phyloP scores from a whole-genome alignment of 305 asterid species.

The Fraxinus sp. region DNA sequence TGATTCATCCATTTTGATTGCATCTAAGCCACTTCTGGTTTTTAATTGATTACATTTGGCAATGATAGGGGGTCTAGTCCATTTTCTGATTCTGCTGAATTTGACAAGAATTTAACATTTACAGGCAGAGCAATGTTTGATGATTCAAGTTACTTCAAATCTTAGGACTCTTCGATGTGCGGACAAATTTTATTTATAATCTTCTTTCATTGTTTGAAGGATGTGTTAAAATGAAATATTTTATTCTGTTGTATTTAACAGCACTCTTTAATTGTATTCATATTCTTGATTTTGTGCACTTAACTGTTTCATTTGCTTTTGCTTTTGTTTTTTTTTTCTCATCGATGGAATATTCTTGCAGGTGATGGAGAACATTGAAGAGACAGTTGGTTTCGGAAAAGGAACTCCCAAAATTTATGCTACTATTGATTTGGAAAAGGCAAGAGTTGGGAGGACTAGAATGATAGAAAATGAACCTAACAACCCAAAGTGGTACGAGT shows the following conservation, averaged over 20 bases:
- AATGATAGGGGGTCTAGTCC: neutral
- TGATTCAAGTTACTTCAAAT: neutral
- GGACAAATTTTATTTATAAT: neutral
- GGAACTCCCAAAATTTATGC: constrained; percentile 64
- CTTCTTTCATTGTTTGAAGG: neutral
- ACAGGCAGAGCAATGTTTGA: neutral
- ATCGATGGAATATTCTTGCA: constrained; percentile 25
- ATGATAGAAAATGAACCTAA: constrained; percentile 44
- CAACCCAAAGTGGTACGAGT: constrained; percentile 73
- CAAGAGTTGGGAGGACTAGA: constrained; percentile 76
- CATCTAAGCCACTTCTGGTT: neutral
- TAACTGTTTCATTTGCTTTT: neutral
- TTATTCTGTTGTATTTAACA: neutral
- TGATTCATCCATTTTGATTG: neutral
- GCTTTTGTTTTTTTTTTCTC: neutral
- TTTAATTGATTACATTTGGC: neutral
- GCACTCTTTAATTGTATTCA: neutral
- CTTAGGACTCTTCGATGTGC: neutral
- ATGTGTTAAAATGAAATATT: neutral
- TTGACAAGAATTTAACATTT: neutral
- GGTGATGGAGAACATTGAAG: constrained; percentile 65
- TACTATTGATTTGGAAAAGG: constrained; percentile 65
- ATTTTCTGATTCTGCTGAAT: neutral
- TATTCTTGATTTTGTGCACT: neutral
- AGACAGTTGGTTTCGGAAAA: constrained; percentile 45